Conservation (phyloP, 768 basidiomycete species). For the Tephrocybe sp. region DNA sequence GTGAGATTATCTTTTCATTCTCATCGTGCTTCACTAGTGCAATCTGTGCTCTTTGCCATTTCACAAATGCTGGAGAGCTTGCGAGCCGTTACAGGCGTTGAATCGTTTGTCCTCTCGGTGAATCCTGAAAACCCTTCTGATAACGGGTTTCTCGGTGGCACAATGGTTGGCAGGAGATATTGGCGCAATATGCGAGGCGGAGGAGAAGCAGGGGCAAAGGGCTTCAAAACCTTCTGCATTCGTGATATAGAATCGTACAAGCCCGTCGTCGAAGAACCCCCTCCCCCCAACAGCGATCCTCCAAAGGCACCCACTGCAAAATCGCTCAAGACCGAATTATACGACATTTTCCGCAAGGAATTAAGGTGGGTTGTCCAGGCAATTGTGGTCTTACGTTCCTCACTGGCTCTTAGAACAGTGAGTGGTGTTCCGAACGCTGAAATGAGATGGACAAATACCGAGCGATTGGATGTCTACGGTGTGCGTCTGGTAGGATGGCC, state of each 20-base stretch:
- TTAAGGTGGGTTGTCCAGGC: constrained; percentile 40
- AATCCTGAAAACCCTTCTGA: constrained; percentile 46
- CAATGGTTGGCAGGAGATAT: constrained; percentile 57
- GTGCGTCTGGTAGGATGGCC: constrained; percentile 69
- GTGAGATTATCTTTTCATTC: constrained; percentile 8
- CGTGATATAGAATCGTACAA: constrained; percentile 22
- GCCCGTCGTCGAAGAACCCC: constrained; percentile 9
- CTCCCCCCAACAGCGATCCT: constrained; percentile 11
- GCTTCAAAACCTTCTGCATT: constrained; percentile 48
- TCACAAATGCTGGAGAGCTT: constrained; percentile 57
- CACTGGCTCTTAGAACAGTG: constrained; percentile 33
- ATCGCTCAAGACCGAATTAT: constrained; percentile 53
- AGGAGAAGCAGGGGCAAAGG: constrained; percentile 52
- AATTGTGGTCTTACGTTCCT: background rate
- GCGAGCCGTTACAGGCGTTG: constrained; percentile 43
- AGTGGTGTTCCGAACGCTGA: constrained; percentile 64
- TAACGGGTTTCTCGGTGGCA: constrained; percentile 62
- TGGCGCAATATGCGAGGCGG: constrained; percentile 62
- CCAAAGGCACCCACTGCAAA: constrained; percentile 26
- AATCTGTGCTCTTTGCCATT: constrained; percentile 42
- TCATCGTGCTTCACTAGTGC: constrained; percentile 32
- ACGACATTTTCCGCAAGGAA: constrained; percentile 49
- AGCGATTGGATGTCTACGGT: constrained; percentile 52
- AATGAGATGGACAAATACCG: constrained; percentile 75
- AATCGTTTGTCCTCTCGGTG: constrained; percentile 62